Evolutionary conservation across 805 yeast species (phyloP).

Genomic region (Priceomyces castillae): DNA sequence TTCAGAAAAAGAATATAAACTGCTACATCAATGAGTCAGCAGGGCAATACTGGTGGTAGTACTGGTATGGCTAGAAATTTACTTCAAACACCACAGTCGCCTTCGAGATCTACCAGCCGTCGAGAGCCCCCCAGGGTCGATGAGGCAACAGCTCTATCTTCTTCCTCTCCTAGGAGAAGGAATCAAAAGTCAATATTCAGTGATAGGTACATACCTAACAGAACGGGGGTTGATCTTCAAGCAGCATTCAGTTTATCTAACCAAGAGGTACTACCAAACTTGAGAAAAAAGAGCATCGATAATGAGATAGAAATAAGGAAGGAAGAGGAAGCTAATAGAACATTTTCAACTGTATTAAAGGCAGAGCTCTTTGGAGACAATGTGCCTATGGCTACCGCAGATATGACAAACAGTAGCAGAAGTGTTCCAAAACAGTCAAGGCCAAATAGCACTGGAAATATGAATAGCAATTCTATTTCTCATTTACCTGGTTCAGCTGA

Average conservation of each 20-base stretch:
- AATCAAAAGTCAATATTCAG: slow-evolving; percentile 54
- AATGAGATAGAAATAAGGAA: slow-evolving; percentile 65
- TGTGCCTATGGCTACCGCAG: slow-evolving; percentile 53
- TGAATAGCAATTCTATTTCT: slow-evolving; percentile 4
- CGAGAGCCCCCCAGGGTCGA: slow-evolving; percentile 38
- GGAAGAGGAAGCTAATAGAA: slow-evolving; percentile 80
- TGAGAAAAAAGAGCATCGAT: slow-evolving; percentile 32
- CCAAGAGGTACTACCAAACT: slow-evolving; percentile 41
- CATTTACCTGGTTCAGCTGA: slow-evolving; percentile 5
- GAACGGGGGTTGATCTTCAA: slow-evolving; percentile 83
- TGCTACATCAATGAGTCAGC: not conserved
- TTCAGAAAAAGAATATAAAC: not conserved
- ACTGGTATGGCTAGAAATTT: slow-evolving; percentile 10
- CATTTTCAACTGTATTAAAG: slow-evolving; percentile 80
- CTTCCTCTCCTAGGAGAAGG: slow-evolving; percentile 47
- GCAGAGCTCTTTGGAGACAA: slow-evolving; percentile 91
- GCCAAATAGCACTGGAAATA: slow-evolving; percentile 21
- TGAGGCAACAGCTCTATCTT: slow-evolving; percentile 24
- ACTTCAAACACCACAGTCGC: slow-evolving; percentile 41
- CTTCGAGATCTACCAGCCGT: slow-evolving; percentile 39
- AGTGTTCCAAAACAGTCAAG: slow-evolving; percentile 2
- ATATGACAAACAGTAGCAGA: slow-evolving; percentile 16
- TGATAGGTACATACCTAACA: slow-evolving; percentile 84
- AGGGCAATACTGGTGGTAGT: slow-evolving; percentile 3
- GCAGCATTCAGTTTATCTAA: slow-evolving; percentile 69